phyloP scores from a whole-genome alignment of 1,284 basidiomycete genomes.

The Rhodotorula sp. region DNA sequence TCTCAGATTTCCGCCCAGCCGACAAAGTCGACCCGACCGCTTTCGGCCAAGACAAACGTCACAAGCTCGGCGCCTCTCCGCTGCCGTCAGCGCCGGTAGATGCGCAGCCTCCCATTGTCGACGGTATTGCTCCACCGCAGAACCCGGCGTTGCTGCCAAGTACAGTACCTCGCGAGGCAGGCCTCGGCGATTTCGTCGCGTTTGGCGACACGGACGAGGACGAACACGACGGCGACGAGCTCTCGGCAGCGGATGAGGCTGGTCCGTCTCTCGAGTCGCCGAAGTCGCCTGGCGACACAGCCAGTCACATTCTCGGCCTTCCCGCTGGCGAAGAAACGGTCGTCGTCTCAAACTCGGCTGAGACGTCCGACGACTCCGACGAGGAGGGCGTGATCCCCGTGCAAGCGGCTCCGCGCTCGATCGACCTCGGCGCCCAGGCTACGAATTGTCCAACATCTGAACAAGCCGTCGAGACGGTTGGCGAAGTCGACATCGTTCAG shows the following conservation, averaged over 20 bases:
- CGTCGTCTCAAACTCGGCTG: too few relatives aligned
- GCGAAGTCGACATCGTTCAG: background rate
- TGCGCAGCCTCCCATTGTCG: background rate
- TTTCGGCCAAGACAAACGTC: background rate
- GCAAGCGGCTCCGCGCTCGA: too few relatives aligned
- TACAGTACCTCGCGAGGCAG: background rate
- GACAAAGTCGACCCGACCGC: too few relatives aligned
- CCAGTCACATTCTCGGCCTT: background rate
- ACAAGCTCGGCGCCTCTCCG: conserved; percentile 14
- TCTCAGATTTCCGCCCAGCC: too few relatives aligned
- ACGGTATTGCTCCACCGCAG: conserved; percentile 16
- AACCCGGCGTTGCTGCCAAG: conserved; percentile 4
- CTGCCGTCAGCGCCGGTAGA: background rate
- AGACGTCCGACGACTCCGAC: too few relatives aligned
- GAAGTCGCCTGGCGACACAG: too few relatives aligned
- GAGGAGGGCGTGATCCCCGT: too few relatives aligned
- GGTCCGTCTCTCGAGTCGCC: too few relatives aligned
- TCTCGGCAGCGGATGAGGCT: background rate
- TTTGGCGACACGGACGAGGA: conserved; percentile 5
- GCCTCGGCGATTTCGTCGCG: conserved; percentile 5
- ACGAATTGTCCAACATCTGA: background rate
- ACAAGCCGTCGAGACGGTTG: background rate
- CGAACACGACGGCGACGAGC: conserved; percentile 1
- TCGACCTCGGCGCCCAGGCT: too few relatives aligned
- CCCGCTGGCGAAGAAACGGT: too few relatives aligned